Evolutionary conservation across 441 rosid genomes (phyloP).

Genomic region (Daphne laureola): DNA sequence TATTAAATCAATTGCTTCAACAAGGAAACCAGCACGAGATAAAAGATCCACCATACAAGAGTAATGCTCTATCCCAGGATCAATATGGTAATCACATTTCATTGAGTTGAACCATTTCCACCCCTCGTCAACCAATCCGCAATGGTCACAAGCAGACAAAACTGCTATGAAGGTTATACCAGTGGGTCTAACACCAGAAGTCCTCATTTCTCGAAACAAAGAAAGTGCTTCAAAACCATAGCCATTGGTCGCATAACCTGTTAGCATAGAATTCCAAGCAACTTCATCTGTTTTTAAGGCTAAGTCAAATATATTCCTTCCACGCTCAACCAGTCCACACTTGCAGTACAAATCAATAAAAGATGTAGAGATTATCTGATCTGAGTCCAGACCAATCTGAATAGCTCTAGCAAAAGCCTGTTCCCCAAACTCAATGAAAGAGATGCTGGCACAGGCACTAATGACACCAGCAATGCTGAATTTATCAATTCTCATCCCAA

Average conservation of each 20-base stretch:
- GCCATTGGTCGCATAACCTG: slow-evolving; percentile 80
- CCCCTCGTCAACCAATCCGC: slow-evolving; percentile 77
- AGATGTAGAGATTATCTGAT: slow-evolving; percentile 61
- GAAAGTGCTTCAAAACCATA: slow-evolving; percentile 46
- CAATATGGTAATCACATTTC: slow-evolving; percentile 43
- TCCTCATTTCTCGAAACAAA: slow-evolving; percentile 62
- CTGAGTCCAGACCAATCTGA: slow-evolving; percentile 48
- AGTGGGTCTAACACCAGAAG: slow-evolving; percentile 40
- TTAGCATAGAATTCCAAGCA: slow-evolving; percentile 79
- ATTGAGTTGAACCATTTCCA: slow-evolving; percentile 49
- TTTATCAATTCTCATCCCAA: slow-evolving; percentile 45
- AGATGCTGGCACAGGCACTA: slow-evolving; percentile 65
- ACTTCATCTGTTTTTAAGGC: slow-evolving; percentile 48
- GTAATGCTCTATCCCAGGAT: slow-evolving; percentile 64
- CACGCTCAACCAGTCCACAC: slow-evolving; percentile 59
- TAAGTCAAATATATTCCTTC: slow-evolving; percentile 55
- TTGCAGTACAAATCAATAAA: slow-evolving; percentile 83
- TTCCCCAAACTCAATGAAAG: slow-evolving; percentile 65
- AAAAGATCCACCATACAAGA: slow-evolving; percentile 81
- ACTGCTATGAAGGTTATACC: slow-evolving; percentile 49
- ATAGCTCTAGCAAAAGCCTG: slow-evolving; percentile 60
- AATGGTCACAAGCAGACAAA: slow-evolving; percentile 71
- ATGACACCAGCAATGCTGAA: slow-evolving; percentile 60
- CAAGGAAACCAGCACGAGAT: slow-evolving; percentile 63
- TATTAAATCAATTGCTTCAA: slow-evolving; percentile 52